phyloP scores from a whole-genome alignment of 2,329 filamentous ascomycete genomes.

The Monilinia aucupariae region DNA sequence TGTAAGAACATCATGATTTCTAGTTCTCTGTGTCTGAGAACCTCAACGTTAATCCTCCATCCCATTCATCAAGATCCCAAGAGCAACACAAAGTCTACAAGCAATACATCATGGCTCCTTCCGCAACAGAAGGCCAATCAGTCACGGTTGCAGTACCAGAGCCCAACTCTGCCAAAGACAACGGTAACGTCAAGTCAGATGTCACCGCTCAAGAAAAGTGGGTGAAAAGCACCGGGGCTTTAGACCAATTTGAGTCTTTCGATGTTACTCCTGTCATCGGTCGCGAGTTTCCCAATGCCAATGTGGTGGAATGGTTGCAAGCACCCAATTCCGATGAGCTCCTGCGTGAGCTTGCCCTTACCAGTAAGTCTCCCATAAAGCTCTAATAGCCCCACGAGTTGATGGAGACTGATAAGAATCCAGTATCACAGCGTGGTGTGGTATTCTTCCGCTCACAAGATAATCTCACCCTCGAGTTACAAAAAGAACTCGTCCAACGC shows the following conservation, averaged over 20 bases:
- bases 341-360: slow-evolving; percentile 47
- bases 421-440: slow-evolving; percentile 63
- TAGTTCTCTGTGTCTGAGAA: slow-evolving; percentile 21
- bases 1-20: slow-evolving; percentile 19
- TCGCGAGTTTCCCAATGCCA: slow-evolving; percentile 40
- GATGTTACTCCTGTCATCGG: slow-evolving; percentile 45
- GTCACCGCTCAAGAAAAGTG: slow-evolving; percentile 23
- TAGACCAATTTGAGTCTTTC: slow-evolving; percentile 31
- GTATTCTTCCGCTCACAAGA: slow-evolving; percentile 66
- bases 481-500: slow-evolving; percentile 58
- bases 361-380: slow-evolving; percentile 26
- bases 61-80: slow-evolving; percentile 1
- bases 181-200: slow-evolving; percentile 12
- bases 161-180: slow-evolving; percentile 9
- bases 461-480: slow-evolving; percentile 53
- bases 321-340: slow-evolving; percentile 45
- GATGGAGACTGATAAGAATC: background rate
- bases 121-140: slow-evolving; percentile 21
- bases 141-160: background rate
- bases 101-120: slow-evolving; percentile 23
- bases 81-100: background rate
- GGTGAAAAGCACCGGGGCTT: slow-evolving; percentile 28
- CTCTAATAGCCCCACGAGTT: background rate
- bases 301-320: slow-evolving; percentile 43
- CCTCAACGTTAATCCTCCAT: slow-evolving; percentile 17